phyloP scores from a whole-genome alignment of 331 rosid species.

The Quercus tomentella region DNA sequence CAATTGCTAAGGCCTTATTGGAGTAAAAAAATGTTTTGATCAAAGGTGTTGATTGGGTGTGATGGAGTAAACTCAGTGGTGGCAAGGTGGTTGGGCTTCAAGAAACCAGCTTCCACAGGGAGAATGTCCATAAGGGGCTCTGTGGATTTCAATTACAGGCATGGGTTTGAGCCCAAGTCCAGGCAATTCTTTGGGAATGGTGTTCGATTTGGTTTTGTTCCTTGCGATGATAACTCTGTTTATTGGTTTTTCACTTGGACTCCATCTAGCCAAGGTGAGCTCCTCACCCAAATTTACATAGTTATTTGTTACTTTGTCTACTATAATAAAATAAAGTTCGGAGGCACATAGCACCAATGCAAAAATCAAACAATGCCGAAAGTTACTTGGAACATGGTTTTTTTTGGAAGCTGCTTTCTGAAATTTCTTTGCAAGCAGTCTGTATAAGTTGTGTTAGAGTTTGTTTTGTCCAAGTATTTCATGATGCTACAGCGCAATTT shows the following conservation, averaged over 20 bases:
- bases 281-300: not conserved
- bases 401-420: not conserved
- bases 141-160: constrained; percentile 14
- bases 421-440: too few species aligned
- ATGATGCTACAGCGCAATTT: too few species aligned
- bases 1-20: not conserved
- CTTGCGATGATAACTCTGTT: constrained; percentile 39
- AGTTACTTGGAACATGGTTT: not conserved
- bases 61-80: constrained; percentile 79
- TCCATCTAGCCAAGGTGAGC: constrained; percentile 52
- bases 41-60: constrained; percentile 62
- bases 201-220: constrained; percentile 41
- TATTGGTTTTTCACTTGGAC: constrained; percentile 69
- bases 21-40: not conserved
- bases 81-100: constrained; percentile 64
- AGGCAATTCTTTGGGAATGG: constrained; percentile 59
- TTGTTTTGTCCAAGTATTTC: too few species aligned
- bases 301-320: too few species aligned
- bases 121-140: constrained; percentile 55
- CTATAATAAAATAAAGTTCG: not conserved
- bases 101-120: constrained; percentile 35
- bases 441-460: too few species aligned
- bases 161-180: constrained; percentile 39
- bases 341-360: not conserved
- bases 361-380: not conserved